Base-by-base conservation (phyloP, 2,329 filamentous ascomycete species). In the Dothistroma septosporum region DNA sequence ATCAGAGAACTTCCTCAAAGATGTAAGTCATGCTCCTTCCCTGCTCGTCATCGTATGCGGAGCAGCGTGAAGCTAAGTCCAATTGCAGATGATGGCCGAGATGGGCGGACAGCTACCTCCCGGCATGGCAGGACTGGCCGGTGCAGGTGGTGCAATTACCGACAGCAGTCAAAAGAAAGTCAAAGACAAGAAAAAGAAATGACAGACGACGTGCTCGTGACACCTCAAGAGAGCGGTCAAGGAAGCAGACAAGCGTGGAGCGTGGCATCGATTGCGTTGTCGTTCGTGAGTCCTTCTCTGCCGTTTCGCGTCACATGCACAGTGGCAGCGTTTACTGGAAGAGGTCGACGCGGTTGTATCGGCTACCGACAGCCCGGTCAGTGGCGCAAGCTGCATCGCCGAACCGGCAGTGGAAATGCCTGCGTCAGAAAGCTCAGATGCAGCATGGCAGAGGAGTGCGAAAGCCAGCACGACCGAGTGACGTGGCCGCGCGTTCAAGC, bases 1-100 rank as follows among this genome's bases (percentile, higher is more conserved):
- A 11, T 92, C 87, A 64, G 94, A 99, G 76, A 96, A 97, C 72
- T 85, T 97, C 63, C 87, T 97, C 72, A 91, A 94, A 80, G 92
- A 97, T 68, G 41, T 44, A 44, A n/a, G 41, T 44, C 14, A n/a
- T 7, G 14, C 41, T 14, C 14, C 8, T 44, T 19, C 5, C 41
- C 8, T 44, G 24, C 24, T 44, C 41, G 14, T 44, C 41, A 19
- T 44, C 41, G n/a, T n/a, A 19, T 19, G 41, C 41, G 16, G 19
- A 10, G 92, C 97, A 44, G 19, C 8, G 19, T n/a, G 14, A n/a
- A 44, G 16, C 41, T 28, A 28, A 28, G 24, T 28, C 24, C 24
- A 28, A 2, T 9, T 44, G 41, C 41, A 44, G 41, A 96, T 97
- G 82, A 96, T 97, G 92, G 88, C 87, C 71, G 91, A 95, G 79